Base-by-base conservation (phyloP, 1,139 yeast genomes). In the Kodamaea ohmeri region DNA sequence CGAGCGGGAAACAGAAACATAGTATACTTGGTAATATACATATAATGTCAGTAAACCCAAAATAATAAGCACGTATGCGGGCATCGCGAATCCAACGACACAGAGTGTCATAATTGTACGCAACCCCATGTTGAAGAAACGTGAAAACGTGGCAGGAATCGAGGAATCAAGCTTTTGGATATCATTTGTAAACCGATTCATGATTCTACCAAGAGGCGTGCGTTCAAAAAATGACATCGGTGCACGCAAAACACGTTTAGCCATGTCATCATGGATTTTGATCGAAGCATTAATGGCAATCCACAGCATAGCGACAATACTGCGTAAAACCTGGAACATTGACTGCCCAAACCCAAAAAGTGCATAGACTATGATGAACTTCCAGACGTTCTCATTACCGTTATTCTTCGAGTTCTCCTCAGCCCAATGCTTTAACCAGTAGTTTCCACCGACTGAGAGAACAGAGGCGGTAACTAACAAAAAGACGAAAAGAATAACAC, bases 141-240 rank as follows among this genome's bases (percentile, higher is more conserved):
- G 63, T 6, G 66, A 53, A 44, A 77, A 66, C 0, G 70, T 62
- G 36, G 65, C 60, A 16, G 82, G 80, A 26, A 78, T 58, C 3
- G 62, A 58, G 35, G 67, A 65, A 55, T 85, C 94, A 41, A 84
- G 64, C 37, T 76, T 73, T 42, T 73, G 73, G 46, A 86, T 71
- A 56, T 86, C 95, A 45, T 82, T 76, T 13, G 90, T 78, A 52
- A 86, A 86, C 38, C 80, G 57, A 39, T 61, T 61, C 62, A 60
- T 56, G 21, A 61, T 57, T 38, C 65, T 45, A 11, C 66, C 66
- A 15, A 58, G 50, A 2, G 66, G 66, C 1, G 64, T 60, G 21
- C 58, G 44, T 27, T 61, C 66, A 34, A 61, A 61, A 35, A 56
- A 61, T 6, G 47, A 46, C 64, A 61, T 60, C n/a, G 65, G 65